These are phyloP conservation scores for Sporisorium scitamineum DNA, from an alignment of 1,284 basidiomycete species.

Conservation along the genomic window DNA sequence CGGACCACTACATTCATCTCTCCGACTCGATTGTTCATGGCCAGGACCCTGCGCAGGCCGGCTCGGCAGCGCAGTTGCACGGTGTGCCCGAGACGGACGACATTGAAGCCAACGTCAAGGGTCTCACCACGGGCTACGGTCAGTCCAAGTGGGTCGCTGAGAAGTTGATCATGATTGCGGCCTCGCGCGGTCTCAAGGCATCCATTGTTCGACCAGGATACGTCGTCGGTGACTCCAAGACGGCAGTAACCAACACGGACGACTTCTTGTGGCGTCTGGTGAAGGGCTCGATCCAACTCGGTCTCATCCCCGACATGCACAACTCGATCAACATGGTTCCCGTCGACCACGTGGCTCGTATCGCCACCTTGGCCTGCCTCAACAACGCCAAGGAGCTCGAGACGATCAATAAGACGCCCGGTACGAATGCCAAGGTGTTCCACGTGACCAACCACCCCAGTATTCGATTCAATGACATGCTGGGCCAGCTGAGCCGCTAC, in stretches of 20 bases:
- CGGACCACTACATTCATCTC: slow-evolving; percentile 86
- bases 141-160: slow-evolving; percentile 99
- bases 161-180: slow-evolving; percentile 90
- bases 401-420: slow-evolving; percentile 72
- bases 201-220: slow-evolving; percentile 94
- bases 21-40: slow-evolving; percentile 74
- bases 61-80: slow-evolving; percentile 51
- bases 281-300: slow-evolving; percentile 96
- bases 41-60: slow-evolving; percentile 32
- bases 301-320: slow-evolving; percentile 95
- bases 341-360: slow-evolving; percentile 93
- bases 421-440: slow-evolving; percentile 77
- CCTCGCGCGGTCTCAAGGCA: slow-evolving; percentile 84
- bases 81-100: slow-evolving; percentile 91
- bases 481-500: slow-evolving; percentile 80
- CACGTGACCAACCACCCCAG: slow-evolving; percentile 89
- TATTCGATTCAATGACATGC: slow-evolving; percentile 89
- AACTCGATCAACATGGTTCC: slow-evolving; percentile 99
- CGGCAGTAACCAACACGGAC: slow-evolving; percentile 93
- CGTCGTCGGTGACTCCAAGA: slow-evolving; percentile 88
- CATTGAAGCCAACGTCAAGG: slow-evolving; percentile 83
- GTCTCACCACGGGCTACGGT: slow-evolving; percentile 91
- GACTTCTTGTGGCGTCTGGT: slow-evolving; percentile 99
- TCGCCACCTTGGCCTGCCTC: slow-evolving; percentile 73
- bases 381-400: slow-evolving; percentile 36